Percentiles rank a stretch among this genome's conserved stretches.
Conservation (phyloP, 768 basidiomycete genomes). For the Psilocybe sp. region DNA sequence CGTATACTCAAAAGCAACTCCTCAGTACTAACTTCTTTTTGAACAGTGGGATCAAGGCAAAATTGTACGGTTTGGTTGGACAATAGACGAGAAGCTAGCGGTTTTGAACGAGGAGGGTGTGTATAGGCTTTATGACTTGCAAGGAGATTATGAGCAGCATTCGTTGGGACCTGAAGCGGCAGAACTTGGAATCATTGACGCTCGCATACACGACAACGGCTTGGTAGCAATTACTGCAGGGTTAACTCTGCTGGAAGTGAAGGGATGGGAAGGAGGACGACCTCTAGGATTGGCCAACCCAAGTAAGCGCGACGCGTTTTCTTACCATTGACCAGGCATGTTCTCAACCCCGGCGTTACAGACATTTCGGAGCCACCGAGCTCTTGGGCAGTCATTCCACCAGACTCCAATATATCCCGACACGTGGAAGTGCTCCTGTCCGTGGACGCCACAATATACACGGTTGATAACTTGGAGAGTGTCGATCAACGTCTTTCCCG, state of each 20-base stretch:
- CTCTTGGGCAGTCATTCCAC: constrained; percentile 87
- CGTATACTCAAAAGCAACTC: background rate
- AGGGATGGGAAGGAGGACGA: constrained; percentile 81
- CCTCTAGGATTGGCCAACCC: constrained; percentile 72
- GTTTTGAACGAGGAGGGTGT: constrained; percentile 90
- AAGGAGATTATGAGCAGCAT: constrained; percentile 82
- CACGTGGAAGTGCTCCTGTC: constrained; percentile 90
- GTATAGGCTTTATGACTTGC: constrained; percentile 86
- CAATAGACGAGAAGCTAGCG: constrained; percentile 74
- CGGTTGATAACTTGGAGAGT: constrained; percentile 85
- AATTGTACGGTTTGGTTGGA: constrained; percentile 84
- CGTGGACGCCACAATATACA: constrained; percentile 74
- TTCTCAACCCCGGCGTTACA: constrained; percentile 19
- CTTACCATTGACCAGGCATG: constrained; percentile 1
- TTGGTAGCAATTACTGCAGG: constrained; percentile 82
- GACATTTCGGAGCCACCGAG: constrained; percentile 77
- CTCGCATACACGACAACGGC: constrained; percentile 82
- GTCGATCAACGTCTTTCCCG: constrained; percentile 85
- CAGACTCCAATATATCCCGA: constrained; percentile 83
- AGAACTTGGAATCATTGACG: constrained; percentile 82
- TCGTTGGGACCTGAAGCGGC: constrained; percentile 81
- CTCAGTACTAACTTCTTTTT: constrained; percentile 14
- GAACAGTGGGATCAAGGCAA: constrained; percentile 89
- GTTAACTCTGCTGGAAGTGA: constrained; percentile 78
- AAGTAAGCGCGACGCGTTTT: constrained; percentile 42